These are phyloP conservation scores for Rhodomyrtus psidioides DNA, from an alignment of 441 rosid genomes.

Conservation along the genomic window DNA sequence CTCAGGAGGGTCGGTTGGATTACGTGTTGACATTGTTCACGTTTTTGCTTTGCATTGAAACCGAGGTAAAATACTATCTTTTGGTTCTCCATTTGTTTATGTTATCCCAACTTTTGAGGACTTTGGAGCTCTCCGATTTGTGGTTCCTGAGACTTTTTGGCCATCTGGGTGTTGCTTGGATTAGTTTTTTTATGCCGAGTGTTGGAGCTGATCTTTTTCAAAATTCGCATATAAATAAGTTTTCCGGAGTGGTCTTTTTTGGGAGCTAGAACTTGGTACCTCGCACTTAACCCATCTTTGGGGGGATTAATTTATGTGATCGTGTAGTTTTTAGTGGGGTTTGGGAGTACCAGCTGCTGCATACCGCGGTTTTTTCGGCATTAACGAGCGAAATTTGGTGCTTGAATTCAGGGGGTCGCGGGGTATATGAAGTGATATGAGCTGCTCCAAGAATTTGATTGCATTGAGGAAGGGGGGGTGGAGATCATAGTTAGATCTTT, in stretches of 20 bases:
- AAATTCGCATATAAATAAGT: constrained; percentile 11
- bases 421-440: constrained; percentile 26
- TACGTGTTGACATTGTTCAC: constrained; percentile 12
- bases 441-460: constrained; percentile 2
- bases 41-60: constrained; percentile 52
- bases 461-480: constrained; percentile 11
- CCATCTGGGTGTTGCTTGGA: constrained; percentile 18
- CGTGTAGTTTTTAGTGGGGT: not conserved
- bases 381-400: constrained; percentile 31
- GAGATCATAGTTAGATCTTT: constrained; percentile 14
- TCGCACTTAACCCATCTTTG: constrained; percentile 22
- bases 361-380: not conserved
- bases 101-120: constrained; percentile 14
- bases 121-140: constrained; percentile 20
- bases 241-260: constrained; percentile 13
- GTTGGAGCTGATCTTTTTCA: constrained; percentile 15
- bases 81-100: not conserved
- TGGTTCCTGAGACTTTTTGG: not conserved
- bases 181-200: constrained; percentile 1
- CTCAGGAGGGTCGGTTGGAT: constrained; percentile 44
- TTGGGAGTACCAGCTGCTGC: not conserved
- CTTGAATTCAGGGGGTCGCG: constrained; percentile 26
- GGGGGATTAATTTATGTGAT: constrained; percentile 4
- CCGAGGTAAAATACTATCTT: constrained; percentile 28
- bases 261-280: constrained; percentile 28